Evolutionary conservation across 1,139 yeast species (phyloP), one percentile per base, ranked within the genome.

Genomic region (Suhomyces bribrorum): DNA sequence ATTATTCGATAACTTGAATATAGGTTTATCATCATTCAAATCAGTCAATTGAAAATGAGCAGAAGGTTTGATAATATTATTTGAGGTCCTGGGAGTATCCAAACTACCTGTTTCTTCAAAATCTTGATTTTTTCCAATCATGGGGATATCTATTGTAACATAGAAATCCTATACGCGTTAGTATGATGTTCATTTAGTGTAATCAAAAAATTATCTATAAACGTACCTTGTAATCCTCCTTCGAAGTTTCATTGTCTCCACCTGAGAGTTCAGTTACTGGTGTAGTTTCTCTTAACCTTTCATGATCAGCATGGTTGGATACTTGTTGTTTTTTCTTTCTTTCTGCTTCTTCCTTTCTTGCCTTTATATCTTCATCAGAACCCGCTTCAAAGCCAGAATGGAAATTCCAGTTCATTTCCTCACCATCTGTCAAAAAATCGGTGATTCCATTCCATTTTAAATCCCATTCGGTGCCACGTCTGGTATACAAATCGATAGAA

Each of bases 401-500:
- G 65, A 87, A 87, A 48, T 82, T 77, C 96, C 96, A 87, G 56
- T 85, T 85, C 92, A 88, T 86, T 61, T 86, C 95, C 59, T 87
- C 95, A n/a, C 96, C 96, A 7, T 74, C 62, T 2, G 73, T 59
- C 46, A 87, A 67, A 50, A 80, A 86, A 32, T 75, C 80, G 17
- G 86, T 75, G 47, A 79, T 75, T 14, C 96, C 96, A 54, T 83
- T 83, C 73, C 75, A 68, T 15, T 67, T 69, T 34, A 79, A 58
- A 7, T 53, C 53, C 90, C 95, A 87, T 6, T 62, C 57, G 5
- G 29, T 34, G 2, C 39, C 49, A 2, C 36, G 36, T n/a, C 49
- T 44, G 36, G 16, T 57, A 58, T 49, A 69, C 56, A 50, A 59
- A 49, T 78, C 82, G 35, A 56, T 56, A 36, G 65, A 67, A 48